Conservation (phyloP, 176 grass and related monocot species). For the Miscanthus lutarioriparius region DNA sequence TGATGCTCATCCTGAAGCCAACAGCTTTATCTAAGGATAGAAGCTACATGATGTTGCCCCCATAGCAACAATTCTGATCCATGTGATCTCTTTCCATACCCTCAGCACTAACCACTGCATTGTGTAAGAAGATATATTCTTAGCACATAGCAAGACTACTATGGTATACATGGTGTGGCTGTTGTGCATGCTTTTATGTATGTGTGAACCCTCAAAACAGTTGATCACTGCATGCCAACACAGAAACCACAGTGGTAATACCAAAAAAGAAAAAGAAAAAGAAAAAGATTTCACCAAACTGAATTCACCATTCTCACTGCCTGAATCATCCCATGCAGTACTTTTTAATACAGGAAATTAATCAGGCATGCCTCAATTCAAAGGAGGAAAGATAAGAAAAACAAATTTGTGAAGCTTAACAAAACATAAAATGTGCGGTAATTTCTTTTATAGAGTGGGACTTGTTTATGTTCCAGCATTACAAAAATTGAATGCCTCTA, state of each 20-base stretch:
- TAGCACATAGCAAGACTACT: background rate
- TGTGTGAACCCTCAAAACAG: constrained; percentile 11
- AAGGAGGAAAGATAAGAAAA: background rate
- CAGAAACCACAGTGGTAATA: background rate
- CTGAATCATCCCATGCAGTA: background rate
- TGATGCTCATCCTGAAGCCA: background rate
- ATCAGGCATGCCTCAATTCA: background rate
- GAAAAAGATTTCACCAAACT: background rate
- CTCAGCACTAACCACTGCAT: background rate
- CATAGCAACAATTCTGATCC: background rate
- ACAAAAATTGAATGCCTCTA: background rate
- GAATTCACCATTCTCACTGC: constrained; percentile 6
- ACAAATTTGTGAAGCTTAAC: constrained; percentile 6
- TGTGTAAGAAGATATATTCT: background rate
- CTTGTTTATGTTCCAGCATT: background rate
- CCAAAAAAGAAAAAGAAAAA: background rate
- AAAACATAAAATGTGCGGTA: background rate
- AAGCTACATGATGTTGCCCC: background rate
- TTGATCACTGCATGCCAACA: background rate
- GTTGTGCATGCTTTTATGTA: background rate
- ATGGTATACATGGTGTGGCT: background rate
- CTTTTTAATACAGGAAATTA: constrained; percentile 2
- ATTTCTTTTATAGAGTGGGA: background rate
- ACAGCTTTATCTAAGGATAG: background rate
- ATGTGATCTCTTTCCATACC: background rate